A percentile compares a stretch with the other conserved stretches of the same genome.
Conservation (phyloP, 2,329 filamentous ascomycete species). For the Aspergillus amoenus region DNA sequence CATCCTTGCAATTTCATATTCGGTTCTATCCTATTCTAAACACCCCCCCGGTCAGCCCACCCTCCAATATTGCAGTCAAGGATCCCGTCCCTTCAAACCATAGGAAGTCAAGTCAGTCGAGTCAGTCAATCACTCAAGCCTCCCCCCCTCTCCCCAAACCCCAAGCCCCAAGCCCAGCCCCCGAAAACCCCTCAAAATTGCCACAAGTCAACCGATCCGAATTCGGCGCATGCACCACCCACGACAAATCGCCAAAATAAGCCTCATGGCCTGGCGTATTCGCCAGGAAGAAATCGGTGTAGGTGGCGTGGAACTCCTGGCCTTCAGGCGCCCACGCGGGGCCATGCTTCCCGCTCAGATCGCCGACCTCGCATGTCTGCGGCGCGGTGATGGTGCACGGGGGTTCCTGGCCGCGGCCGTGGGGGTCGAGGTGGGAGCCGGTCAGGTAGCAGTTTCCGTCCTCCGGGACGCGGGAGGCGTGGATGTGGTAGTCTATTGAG, state of each 20-base stretch:
- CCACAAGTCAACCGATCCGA: constrained; percentile 57
- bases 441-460: constrained; percentile 72
- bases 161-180: background rate
- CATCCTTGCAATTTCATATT: too few species aligned
- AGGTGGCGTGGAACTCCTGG: constrained; percentile 31
- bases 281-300: constrained; percentile 52
- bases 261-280: constrained; percentile 40
- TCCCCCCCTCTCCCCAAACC: too few species aligned
- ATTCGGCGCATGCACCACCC: constrained; percentile 56
- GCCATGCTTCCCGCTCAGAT: constrained; percentile 73
- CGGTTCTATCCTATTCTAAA: background rate
- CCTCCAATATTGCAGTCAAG: background rate
- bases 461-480: constrained; percentile 61
- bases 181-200: constrained; percentile 46
- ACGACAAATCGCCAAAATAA: constrained; percentile 55
- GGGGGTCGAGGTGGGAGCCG: constrained; percentile 70
- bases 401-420: constrained; percentile 60
- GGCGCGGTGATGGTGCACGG: constrained; percentile 59
- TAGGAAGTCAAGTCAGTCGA: too few species aligned
- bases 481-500: constrained; percentile 65
- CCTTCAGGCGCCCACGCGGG: constrained; percentile 52
- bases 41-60: too few species aligned
- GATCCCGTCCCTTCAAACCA: too few species aligned
- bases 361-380: constrained; percentile 71
- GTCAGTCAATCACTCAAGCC: too few species aligned